Conservation (phyloP, 2,329 filamentous ascomycete species). For the Penicillium olsonii region DNA sequence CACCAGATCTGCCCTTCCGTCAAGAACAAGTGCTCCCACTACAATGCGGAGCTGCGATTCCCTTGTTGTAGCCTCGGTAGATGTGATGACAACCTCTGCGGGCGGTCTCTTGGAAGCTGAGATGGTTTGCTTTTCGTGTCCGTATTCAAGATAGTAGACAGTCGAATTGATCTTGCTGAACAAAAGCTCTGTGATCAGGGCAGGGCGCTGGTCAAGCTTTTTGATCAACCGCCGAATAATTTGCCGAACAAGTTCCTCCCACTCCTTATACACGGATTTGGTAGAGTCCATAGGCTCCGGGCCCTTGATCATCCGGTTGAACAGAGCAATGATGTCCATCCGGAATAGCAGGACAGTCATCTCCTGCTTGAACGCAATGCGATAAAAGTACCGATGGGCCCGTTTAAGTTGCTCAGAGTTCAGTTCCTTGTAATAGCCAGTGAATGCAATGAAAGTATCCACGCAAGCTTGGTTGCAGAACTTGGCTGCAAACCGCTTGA, state of each 20-base stretch:
- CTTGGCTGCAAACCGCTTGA: slow-evolving; percentile 75
- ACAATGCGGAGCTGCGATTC: slow-evolving; percentile 77
- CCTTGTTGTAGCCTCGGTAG: slow-evolving; percentile 61
- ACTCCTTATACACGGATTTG: slow-evolving; percentile 74
- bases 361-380: slow-evolving; percentile 92
- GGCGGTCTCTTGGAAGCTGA: slow-evolving; percentile 68
- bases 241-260: slow-evolving; percentile 86
- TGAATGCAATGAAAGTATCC: slow-evolving; percentile 82
- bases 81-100: slow-evolving; percentile 80
- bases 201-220: slow-evolving; percentile 81
- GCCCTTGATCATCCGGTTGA: slow-evolving; percentile 90
- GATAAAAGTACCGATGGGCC: slow-evolving; percentile 90
- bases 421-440: slow-evolving; percentile 78
- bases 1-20: slow-evolving; percentile 73
- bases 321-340: slow-evolving; percentile 83
- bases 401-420: slow-evolving; percentile 80
- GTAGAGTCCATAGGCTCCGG: slow-evolving; percentile 71
- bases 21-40: slow-evolving; percentile 76
- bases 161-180: slow-evolving; percentile 90
- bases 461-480: slow-evolving; percentile 84
- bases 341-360: slow-evolving; percentile 85
- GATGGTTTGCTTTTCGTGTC: slow-evolving; percentile 76
- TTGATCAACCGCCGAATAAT: slow-evolving; percentile 78
- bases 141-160: slow-evolving; percentile 85
- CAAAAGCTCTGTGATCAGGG: slow-evolving; percentile 84